These are phyloP conservation scores for Larix sibirica DNA, from an alignment of 83 land plant genomes.

Conservation along the genomic window DNA sequence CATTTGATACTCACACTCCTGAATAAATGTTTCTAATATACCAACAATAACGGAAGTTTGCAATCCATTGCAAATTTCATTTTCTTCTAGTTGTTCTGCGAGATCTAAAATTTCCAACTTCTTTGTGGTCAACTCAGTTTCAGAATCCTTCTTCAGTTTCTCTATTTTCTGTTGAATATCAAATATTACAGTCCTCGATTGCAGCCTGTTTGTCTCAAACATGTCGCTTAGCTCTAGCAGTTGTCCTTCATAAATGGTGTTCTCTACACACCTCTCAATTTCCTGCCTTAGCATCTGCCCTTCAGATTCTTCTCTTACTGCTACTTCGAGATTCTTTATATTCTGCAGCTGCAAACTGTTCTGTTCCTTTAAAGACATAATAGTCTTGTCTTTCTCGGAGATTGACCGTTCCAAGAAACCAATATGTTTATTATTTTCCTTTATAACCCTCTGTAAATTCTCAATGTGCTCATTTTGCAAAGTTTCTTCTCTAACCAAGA, in stretches of 20 bases:
- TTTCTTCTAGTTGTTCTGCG: not conserved
- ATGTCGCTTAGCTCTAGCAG: not conserved
- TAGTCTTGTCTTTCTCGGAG: not conserved
- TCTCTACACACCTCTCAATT: not conserved
- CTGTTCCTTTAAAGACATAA: not conserved
- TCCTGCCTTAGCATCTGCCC: conserved; percentile 2
- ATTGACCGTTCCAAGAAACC: no score
- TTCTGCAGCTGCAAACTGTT: not conserved
- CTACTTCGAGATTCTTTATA: not conserved
- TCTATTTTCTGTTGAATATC: not conserved
- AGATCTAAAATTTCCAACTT: not conserved
- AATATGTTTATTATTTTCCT: not conserved
- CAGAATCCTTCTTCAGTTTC: not conserved
- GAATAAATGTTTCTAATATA: conserved; percentile 8
- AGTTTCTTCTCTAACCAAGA: not conserved
- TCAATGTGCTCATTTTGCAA: not conserved
- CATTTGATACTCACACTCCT: not conserved
- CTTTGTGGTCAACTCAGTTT: not conserved
- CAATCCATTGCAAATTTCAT: not conserved
- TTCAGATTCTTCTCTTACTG: conserved; percentile 7
- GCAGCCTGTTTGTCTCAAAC: not conserved
- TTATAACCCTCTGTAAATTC: not conserved
- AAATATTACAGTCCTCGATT: not conserved
- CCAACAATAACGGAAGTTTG: not conserved
- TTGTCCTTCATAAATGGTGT: not conserved